Base-by-base conservation (phyloP, 129 eudicot genomes). In the Mikania micrantha region DNA sequence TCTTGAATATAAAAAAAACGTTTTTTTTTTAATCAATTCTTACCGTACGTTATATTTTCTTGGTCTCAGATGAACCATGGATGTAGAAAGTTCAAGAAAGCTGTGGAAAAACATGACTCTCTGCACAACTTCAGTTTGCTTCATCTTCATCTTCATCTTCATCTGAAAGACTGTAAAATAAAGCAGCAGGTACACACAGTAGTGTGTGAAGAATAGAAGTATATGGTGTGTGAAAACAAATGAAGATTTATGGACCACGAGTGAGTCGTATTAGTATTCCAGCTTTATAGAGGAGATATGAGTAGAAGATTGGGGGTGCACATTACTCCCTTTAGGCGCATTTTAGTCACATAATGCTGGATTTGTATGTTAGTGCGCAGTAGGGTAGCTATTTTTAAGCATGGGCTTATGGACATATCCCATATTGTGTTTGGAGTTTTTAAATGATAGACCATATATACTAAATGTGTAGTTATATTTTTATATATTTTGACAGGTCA, bases 71-170 rank as follows among this genome's bases (percentile, higher is more conserved):
- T 19, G 28, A 49, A 21, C 58, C 0, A 9, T 21, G 29, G 58
- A 21, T 20, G 4, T 20, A 50, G 28, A 71, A 81, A 85, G 96
- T 88, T 88, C 96, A 88, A 88, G 96, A 88, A 88, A 85, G 96
- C 96, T 88, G 96, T 88, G 91, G 91, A 82, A 85, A 78, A 88
- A 78, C 84, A 88, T 88, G 90, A 78, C 60, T 50, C 58, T 50
- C 58, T 50, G 57, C 57, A 49, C 13, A 49, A 20, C 57, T 50
- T 31, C 58, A 50, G 1, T 50, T 50, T 21, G 58, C 58, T 50
- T 8, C 29, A 50, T 50, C 58, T 50, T 50, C 11, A 50, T 50
- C 31, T 21, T 21, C 29, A 50, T 50, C 58, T 21, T 50, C 29
- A 50, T 50, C 58, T 21, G 21, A 28, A 49, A 13, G 3, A 9